A percentile compares a stretch with the other conserved stretches of the same genome.
Conservation (phyloP, 2,329 filamentous ascomycete species). For the Trichophyton schoenleinii region DNA sequence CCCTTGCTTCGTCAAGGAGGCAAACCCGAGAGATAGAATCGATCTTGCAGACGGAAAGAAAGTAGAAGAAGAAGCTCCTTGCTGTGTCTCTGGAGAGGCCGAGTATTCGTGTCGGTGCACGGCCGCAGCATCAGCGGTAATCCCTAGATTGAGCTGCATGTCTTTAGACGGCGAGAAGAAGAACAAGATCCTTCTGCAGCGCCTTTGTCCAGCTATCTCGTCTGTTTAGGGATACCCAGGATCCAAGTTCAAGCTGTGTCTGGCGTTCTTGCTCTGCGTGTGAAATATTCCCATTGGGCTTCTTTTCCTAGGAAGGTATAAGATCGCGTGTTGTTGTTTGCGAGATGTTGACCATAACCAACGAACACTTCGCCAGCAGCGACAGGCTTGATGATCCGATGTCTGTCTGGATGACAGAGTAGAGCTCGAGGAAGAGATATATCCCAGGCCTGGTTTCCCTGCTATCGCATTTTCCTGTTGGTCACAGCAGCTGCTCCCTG, state of each 20-base stretch:
- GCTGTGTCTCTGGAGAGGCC: constrained; percentile 6
- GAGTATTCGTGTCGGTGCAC: constrained; percentile 28
- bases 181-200: neutral
- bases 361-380: neutral
- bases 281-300: neutral
- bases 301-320: neutral
- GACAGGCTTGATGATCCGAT: neutral
- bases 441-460: neutral
- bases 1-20: constrained; percentile 2
- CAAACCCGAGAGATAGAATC: neutral
- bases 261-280: neutral
- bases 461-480: neutral
- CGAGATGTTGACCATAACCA: neutral
- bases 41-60: neutral
- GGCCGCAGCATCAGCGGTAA: constrained; percentile 34
- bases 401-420: neutral
- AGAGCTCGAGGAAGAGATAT: neutral
- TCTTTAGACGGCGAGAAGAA: neutral
- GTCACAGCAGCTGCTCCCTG: neutral
- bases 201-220: neutral
- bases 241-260: neutral
- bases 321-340: neutral
- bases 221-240: neutral
- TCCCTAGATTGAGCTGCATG: constrained; percentile 22
- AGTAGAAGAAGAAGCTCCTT: neutral